These are phyloP conservation scores for Hypoxylon subgilvum DNA, from an alignment of 495 filamentous ascomycete species.

Conservation along the genomic window DNA sequence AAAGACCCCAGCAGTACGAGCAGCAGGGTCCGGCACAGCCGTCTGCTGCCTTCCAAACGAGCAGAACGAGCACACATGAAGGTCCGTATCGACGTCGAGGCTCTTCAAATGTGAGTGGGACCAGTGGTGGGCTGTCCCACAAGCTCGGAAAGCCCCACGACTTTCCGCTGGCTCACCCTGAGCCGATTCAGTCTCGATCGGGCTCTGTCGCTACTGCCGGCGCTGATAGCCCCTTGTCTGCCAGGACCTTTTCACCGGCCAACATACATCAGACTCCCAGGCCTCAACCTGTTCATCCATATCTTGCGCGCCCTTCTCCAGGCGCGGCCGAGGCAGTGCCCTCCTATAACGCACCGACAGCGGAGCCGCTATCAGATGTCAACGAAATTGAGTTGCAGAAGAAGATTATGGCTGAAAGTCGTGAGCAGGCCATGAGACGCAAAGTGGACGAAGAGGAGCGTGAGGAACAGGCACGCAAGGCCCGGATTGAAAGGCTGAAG, in stretches of 20 bases:
- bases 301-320: slow-evolving; percentile 59
- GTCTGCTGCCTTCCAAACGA: slow-evolving; percentile 88
- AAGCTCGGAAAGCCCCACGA: slow-evolving; percentile 54
- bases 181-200: slow-evolving; percentile 51
- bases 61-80: slow-evolving; percentile 71
- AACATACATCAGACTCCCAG: slow-evolving; percentile 42
- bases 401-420: slow-evolving; percentile 82
- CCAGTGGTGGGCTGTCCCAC: slow-evolving; percentile 72
- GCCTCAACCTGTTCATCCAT: slow-evolving; percentile 48
- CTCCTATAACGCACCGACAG: slow-evolving; percentile 43
- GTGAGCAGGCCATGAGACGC: slow-evolving; percentile 77
- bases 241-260: slow-evolving; percentile 51
- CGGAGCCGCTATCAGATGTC: slow-evolving; percentile 51
- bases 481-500: slow-evolving; percentile 85
- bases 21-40: slow-evolving; percentile 80
- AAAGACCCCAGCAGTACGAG: slow-evolving; percentile 66
- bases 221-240: slow-evolving; percentile 56
- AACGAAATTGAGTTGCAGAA: slow-evolving; percentile 74
- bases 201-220: slow-evolving; percentile 50
- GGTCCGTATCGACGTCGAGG: slow-evolving; percentile 79
- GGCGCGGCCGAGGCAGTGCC: slow-evolving; percentile 55
- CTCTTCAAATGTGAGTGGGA: slow-evolving; percentile 94
- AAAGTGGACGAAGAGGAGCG: slow-evolving; percentile 79
- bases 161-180: slow-evolving; percentile 50
- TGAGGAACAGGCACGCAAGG: slow-evolving; percentile 78